These are phyloP conservation scores for Aspergillus felis DNA, from an alignment of 2,329 filamentous ascomycete genomes.

Conservation along the genomic window DNA sequence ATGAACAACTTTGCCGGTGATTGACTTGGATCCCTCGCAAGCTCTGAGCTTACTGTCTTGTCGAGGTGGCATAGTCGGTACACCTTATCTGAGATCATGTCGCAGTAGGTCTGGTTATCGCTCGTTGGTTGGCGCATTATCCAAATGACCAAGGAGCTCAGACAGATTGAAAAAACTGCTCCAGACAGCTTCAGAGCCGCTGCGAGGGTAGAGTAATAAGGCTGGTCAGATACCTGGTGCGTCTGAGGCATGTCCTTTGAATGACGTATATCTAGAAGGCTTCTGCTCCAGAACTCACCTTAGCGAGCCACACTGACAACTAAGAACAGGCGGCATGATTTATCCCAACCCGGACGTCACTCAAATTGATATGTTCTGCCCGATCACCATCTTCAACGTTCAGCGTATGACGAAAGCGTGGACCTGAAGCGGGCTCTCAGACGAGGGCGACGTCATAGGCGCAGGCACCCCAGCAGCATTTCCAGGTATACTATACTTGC, in stretches of 20 bases:
- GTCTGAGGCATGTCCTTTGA: neutral
- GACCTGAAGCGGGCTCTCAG: neutral
- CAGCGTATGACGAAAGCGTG: neutral
- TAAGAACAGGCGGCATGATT: neutral
- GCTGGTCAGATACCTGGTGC: neutral
- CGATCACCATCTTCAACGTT: neutral
- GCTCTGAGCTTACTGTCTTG: constrained; percentile 55
- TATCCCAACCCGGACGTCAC: neutral
- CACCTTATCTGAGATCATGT: constrained; percentile 46
- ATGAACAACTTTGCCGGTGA: constrained; percentile 53
- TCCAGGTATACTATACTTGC: neutral
- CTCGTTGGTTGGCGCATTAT: constrained; percentile 12
- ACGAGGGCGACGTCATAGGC: neutral
- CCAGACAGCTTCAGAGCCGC: constrained; percentile 2
- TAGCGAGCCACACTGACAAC: neutral
- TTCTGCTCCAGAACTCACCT: neutral
- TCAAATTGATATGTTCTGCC: neutral
- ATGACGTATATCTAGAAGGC: constrained; percentile 16
- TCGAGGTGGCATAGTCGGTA: constrained; percentile 50
- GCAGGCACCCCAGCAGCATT: neutral
- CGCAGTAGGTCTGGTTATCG: constrained; percentile 8
- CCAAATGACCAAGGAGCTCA: constrained; percentile 7
- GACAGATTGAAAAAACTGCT: neutral
- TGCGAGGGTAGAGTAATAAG: neutral
- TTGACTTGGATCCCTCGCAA: constrained; percentile 53